Percentiles rank a stretch among this genome's conserved stretches.
Conservation (phyloP, 306 rosid genomes). For the Cercis canadensis region DNA sequence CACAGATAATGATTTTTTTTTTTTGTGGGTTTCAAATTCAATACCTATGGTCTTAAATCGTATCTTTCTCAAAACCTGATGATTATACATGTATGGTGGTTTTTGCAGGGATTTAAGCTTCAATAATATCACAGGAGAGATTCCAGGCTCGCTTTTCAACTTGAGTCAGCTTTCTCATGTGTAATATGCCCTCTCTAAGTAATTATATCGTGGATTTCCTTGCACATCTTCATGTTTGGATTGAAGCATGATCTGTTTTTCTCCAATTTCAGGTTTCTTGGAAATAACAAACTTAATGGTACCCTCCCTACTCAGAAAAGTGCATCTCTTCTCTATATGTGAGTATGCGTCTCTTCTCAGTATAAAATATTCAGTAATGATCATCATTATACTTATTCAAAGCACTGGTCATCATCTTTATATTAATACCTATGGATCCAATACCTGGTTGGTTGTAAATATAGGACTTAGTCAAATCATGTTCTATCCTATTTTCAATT, state of each 20-base stretch:
- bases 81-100: not conserved
- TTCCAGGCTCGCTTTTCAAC: constrained; percentile 68
- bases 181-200: constrained; percentile 51
- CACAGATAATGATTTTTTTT: not conserved
- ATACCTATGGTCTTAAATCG: not conserved
- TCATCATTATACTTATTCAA: no score
- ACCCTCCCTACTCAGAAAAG: constrained; percentile 60
- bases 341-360: constrained; percentile 36
- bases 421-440: not conserved
- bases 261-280: constrained; percentile 63
- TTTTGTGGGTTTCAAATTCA: not conserved
- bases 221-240: constrained; percentile 6
- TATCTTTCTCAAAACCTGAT: not conserved
- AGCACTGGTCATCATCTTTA: no score
- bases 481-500: constrained; percentile 3
- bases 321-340: constrained; percentile 59
- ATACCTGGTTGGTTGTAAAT: not conserved
- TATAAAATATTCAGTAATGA: no score
- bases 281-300: constrained; percentile 74
- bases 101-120: constrained; percentile 86
- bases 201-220: constrained; percentile 20
- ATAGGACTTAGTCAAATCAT: constrained; percentile 6
- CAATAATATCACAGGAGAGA: constrained; percentile 70
- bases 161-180: constrained; percentile 60
- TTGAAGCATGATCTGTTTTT: constrained; percentile 22